A percentile compares a stretch with the other conserved stretches of the same genome.
These are phyloP conservation scores for Euptelea pleiosperma DNA, from an alignment of 164 flowering plant genomes.

Conservation along the genomic window DNA sequence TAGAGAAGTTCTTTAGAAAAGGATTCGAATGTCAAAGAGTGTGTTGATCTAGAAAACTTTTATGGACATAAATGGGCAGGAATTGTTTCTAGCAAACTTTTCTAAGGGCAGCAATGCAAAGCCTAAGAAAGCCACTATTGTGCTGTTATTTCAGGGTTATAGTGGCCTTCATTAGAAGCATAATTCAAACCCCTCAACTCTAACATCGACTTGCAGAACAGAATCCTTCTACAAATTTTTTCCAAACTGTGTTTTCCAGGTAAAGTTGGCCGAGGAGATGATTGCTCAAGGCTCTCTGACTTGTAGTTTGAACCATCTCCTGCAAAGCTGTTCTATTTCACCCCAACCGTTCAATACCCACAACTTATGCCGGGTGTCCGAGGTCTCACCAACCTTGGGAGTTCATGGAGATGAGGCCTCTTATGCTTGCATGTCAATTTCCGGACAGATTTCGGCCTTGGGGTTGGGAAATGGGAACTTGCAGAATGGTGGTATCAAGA, in stretches of 20 bases:
- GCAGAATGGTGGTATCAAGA: conserved; percentile 13
- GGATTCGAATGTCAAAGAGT: no score
- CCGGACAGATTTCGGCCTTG: conserved; percentile 27
- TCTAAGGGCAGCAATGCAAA: no score
- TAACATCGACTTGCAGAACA: background rate
- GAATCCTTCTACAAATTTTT: background rate
- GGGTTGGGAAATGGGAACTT: conserved; percentile 25
- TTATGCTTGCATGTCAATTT: conserved; percentile 19
- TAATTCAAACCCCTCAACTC: background rate
- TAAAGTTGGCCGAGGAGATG: conserved; percentile 66
- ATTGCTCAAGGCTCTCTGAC: conserved; percentile 54
- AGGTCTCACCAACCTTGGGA: conserved; percentile 38
- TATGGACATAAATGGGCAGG: no score
- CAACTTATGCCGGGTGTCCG: conserved; percentile 22
- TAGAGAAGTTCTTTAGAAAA: no score
- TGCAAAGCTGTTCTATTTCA: conserved; percentile 40
- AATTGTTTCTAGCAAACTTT: no score
- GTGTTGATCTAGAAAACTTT: no score
- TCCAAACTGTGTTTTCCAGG: conserved; percentile 32
- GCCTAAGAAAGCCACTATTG: no score
- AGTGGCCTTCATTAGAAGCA: background rate
- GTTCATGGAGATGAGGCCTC: conserved; percentile 33
- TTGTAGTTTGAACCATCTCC: conserved; percentile 48
- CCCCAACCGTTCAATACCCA: conserved; percentile 22
- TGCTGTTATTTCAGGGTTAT: background rate